Percentiles rank a stretch among this genome's conserved stretches.
phyloP scores from a whole-genome alignment of 495 filamentous ascomycete species.

The Aspergillus bridgeri region DNA sequence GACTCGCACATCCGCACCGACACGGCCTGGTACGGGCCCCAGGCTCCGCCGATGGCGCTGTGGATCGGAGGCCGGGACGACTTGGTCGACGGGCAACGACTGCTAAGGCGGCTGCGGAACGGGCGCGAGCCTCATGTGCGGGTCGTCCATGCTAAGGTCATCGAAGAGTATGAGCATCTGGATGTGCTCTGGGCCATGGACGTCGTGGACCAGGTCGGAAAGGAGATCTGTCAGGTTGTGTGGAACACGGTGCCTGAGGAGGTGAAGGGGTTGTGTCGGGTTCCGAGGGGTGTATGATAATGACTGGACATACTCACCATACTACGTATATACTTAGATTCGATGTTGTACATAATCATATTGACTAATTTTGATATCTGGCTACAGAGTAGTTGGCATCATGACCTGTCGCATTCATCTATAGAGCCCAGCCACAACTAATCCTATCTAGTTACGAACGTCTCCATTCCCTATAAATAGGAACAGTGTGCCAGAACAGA shows the following conservation, averaged over 20 bases:
- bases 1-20: constrained; percentile 30
- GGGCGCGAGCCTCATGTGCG: constrained; percentile 79
- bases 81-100: constrained; percentile 75
- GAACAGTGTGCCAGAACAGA: no score
- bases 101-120: constrained; percentile 70
- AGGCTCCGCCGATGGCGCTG: constrained; percentile 79
- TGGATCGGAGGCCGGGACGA: constrained; percentile 83
- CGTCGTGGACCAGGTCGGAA: constrained; percentile 75
- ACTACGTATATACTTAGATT: no score
- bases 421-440: no score
- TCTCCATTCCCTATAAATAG: no score
- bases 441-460: no score
- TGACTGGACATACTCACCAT: no score
- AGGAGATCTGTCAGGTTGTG: constrained; percentile 75
- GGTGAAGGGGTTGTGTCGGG: constrained; percentile 54
- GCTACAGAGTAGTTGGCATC: no score
- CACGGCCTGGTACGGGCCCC: constrained; percentile 76
- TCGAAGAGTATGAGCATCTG: constrained; percentile 90
- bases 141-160: constrained; percentile 76
- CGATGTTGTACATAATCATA: no score
- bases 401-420: no score
- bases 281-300: constrained; percentile 50
- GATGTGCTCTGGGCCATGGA: constrained; percentile 98
- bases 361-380: background rate
- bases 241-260: constrained; percentile 66